These are phyloP conservation scores for Colletotrichum sp. DNA, from an alignment of 2,329 filamentous ascomycete species.

Conservation along the genomic window DNA sequence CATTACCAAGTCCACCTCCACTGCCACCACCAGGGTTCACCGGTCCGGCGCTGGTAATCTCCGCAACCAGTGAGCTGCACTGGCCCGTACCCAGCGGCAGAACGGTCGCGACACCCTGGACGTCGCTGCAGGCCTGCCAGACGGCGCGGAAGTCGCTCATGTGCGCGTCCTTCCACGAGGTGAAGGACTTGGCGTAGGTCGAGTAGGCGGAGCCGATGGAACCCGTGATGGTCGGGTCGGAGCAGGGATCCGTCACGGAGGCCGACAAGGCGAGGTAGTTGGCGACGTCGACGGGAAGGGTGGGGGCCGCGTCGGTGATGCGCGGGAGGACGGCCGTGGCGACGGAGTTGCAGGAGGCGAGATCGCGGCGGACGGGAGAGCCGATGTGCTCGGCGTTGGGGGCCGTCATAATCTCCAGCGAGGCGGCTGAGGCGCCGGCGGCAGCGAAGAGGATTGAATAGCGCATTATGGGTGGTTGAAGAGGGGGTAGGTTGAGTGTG, in stretches of 20 bases:
- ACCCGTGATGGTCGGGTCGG: conserved; percentile 30
- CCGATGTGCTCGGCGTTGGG: neutral
- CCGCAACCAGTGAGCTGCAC: conserved; percentile 16
- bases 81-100: neutral
- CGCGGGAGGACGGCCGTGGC: conserved; percentile 23
- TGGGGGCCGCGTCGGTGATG: conserved; percentile 26
- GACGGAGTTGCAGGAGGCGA: conserved; percentile 18
- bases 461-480: neutral
- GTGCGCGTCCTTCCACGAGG: conserved; percentile 27
- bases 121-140: conserved; percentile 31
- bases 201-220: conserved; percentile 29
- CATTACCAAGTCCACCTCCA: neutral
- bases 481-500: neutral
- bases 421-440: neutral
- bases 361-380: neutral
- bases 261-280: conserved; percentile 25
- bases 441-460: neutral
- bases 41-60: conserved; percentile 12
- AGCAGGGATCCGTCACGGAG: conserved; percentile 26
- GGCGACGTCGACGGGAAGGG: conserved; percentile 19
- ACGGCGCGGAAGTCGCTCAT: conserved; percentile 23
- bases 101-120: conserved; percentile 22
- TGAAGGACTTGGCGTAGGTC: conserved; percentile 24
- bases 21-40: neutral
- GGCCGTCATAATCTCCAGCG: neutral